A percentile compares a stretch with the other conserved stretches of the same genome.
These are phyloP conservation scores for Panicum miliaceum DNA, from an alignment of 176 grass and related monocot genomes.

Conservation along the genomic window DNA sequence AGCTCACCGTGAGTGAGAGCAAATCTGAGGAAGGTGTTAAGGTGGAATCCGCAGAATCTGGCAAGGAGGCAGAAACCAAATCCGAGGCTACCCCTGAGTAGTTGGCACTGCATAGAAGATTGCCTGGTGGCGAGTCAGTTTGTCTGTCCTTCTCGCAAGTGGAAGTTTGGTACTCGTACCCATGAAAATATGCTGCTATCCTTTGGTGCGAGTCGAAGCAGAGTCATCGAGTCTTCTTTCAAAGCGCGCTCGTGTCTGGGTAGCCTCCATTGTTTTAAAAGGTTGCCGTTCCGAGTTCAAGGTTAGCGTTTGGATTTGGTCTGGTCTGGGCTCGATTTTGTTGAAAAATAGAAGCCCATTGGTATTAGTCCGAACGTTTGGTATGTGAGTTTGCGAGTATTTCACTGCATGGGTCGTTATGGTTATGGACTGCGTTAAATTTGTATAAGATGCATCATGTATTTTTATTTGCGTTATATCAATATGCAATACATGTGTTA, in stretches of 20 bases:
- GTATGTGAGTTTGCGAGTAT: constrained; percentile 11
- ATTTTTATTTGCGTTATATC: not conserved
- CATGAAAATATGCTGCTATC: constrained; percentile 23
- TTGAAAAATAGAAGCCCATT: constrained; percentile 36
- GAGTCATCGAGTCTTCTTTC: constrained; percentile 1
- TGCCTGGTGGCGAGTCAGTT: constrained; percentile 19
- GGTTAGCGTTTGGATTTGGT: constrained; percentile 21
- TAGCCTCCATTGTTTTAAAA: constrained; percentile 32
- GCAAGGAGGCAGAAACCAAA: constrained; percentile 42
- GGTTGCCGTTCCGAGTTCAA: constrained; percentile 9
- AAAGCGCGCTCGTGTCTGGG: not conserved
- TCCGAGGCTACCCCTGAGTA: constrained; percentile 20
- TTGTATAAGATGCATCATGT: constrained; percentile 4
- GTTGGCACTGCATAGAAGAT: not conserved
- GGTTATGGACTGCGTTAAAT: constrained; percentile 22
- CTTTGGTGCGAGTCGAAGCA: constrained; percentile 26
- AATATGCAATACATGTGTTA: not conserved
- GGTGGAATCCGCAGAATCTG: constrained; percentile 15
- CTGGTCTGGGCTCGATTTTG: constrained; percentile 31
- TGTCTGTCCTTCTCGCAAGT: not conserved
- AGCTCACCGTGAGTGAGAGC: constrained; percentile 56
- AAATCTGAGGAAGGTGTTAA: constrained; percentile 42
- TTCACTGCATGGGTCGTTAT: constrained; percentile 13
- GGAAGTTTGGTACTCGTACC: constrained; percentile 18
- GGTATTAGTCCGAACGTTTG: constrained; percentile 38